phyloP scores from a whole-genome alignment of 345 rosid genomes.

The Xanthoceras sorbifolium region DNA sequence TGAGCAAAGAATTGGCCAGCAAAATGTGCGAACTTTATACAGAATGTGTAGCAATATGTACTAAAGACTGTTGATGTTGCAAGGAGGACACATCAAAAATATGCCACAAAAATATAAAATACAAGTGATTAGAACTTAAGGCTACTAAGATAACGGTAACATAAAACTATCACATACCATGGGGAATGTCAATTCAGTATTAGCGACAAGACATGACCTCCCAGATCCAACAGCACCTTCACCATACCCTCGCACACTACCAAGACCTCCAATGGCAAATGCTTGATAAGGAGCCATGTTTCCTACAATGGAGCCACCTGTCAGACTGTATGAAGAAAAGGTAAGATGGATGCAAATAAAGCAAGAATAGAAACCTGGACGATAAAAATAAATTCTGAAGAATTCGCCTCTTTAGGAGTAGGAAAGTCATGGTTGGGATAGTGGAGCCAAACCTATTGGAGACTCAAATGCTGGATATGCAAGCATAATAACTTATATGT shows the following conservation, averaged over 20 bases:
- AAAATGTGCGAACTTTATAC: not conserved
- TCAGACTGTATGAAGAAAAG: constrained; percentile 57
- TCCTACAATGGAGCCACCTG: constrained; percentile 97
- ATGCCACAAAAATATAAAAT: constrained; percentile 1
- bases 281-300: constrained; percentile 99
- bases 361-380: constrained; percentile 8
- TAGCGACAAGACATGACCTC: constrained; percentile 85
- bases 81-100: constrained; percentile 1
- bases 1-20: too few species aligned
- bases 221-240: constrained; percentile 97
- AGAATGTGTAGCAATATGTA: not conserved
- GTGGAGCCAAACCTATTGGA: not conserved
- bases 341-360: constrained; percentile 28
- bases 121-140: not conserved
- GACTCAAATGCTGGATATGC: not conserved
- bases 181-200: constrained; percentile 76
- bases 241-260: constrained; percentile 91
- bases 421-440: not conserved
- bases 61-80: not conserved
- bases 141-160: not conserved
- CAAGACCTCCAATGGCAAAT: constrained; percentile 88
- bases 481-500: not conserved
- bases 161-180: constrained; percentile 49
- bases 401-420: not conserved
- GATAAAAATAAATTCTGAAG: not conserved